phyloP scores from a whole-genome alignment of 2,329 filamentous ascomycete species.

The Trichoderma sp. region DNA sequence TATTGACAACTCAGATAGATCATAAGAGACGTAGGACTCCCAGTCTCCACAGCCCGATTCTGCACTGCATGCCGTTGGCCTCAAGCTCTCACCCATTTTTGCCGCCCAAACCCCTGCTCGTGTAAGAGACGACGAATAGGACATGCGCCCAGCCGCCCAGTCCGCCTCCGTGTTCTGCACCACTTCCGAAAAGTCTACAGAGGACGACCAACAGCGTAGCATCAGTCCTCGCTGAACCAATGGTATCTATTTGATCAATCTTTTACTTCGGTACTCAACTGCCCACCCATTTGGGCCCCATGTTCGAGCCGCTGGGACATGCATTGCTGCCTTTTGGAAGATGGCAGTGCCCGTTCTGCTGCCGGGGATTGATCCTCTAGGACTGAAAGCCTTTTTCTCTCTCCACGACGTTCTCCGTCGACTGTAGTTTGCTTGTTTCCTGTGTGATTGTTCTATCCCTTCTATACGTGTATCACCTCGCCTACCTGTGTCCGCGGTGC shows the following conservation, averaged over 20 bases:
- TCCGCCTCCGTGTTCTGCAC: not conserved
- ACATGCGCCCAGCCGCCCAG: conserved; percentile 22
- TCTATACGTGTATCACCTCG: not conserved
- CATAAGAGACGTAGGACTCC: too few relatives aligned
- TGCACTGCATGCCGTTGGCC: not conserved
- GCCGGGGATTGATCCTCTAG: not conserved
- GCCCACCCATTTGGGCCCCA: conserved; percentile 2
- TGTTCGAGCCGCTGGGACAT: conserved; percentile 19
- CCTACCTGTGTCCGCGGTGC: too few relatives aligned
- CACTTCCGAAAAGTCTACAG: not conserved
- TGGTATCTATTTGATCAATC: not conserved
- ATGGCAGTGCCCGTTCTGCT: conserved; percentile 18
- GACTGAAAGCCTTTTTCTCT: not conserved
- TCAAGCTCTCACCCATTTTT: not conserved
- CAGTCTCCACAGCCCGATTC: not conserved
- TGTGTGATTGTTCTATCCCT: not conserved
- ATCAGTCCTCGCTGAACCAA: conserved; percentile 6
- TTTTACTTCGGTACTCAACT: not conserved
- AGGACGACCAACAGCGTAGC: conserved; percentile 6
- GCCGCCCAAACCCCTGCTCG: conserved; percentile 15
- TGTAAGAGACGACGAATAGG: conserved; percentile 13
- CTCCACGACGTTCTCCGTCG: not conserved
- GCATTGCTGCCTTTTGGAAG: not conserved
- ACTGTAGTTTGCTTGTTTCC: not conserved
- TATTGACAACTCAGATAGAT: too few relatives aligned